Evolutionary conservation across 495 filamentous ascomycete genomes (phyloP), one percentile per base, ranked within the genome.

Genomic region (Tetracladium marchalianum): DNA sequence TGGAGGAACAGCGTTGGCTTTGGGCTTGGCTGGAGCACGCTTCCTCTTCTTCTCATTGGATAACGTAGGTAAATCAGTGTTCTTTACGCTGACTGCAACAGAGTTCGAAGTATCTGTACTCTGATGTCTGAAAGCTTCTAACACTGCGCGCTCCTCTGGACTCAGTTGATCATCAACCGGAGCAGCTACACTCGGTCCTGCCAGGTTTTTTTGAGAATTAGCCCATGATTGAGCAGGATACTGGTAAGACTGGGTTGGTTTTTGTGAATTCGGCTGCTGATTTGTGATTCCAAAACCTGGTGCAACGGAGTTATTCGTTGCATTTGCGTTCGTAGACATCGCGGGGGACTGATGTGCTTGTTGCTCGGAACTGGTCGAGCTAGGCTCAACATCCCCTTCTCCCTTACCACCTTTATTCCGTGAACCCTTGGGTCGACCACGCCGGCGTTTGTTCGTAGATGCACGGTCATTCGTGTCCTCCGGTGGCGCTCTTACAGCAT

Each of bases 371-470:
- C 44, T 24, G 18, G 11, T 43, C 9, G 31, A 35, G 24, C 19
- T 43, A 36, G 27, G 15, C n/a, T 11, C 36, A 11, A 16, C 17
- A 35, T 10, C 18, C n/a, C 33, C 43, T 35, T 51, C 50, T 15
- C 12, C 45, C 38, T 52, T 57, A 17, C 46, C 33, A 5, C 17
- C 40, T 17, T 56, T 44, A 39, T 60, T 56, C 31, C 43, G 47
- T 32, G 56, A 59, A 1, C 56, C 56, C 41, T 59, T 59, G 5
- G 56, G 56, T 34, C 56, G 47, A 24, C 56, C 56, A 31, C 52
- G 38, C 34, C 56, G 39, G 35, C 53, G 33, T 38, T 56, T 55
- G 16, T 34, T 53, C 3, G 41, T 42, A 40, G 51, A 52, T 19
- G 47, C 22, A n/a, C 37, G 38, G 39, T 19, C 37, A 12, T 47